These are phyloP conservation scores for Trichophyton simii DNA, from an alignment of 2,329 filamentous ascomycete genomes.

Conservation along the genomic window DNA sequence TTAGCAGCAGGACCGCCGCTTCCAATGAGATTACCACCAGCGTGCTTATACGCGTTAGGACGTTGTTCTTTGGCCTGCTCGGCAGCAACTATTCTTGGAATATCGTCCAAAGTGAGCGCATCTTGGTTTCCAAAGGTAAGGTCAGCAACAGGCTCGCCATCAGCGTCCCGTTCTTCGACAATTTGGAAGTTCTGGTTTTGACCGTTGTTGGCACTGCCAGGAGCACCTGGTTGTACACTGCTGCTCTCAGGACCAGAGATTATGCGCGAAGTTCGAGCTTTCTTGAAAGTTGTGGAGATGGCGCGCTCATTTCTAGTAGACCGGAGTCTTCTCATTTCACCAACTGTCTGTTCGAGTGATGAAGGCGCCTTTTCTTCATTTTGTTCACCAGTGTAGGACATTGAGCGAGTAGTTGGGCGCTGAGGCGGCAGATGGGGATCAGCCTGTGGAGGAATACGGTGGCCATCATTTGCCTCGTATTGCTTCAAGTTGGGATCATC, in stretches of 20 bases:
- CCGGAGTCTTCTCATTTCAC: constrained; percentile 80
- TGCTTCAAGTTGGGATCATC: constrained; percentile 58
- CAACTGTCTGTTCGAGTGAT: constrained; percentile 88
- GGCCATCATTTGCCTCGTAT: constrained; percentile 55
- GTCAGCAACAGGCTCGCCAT: constrained; percentile 58
- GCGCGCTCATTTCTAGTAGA: constrained; percentile 92
- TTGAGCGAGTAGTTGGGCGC: constrained; percentile 57
- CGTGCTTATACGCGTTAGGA: constrained; percentile 64
- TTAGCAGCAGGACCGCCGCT: constrained; percentile 49
- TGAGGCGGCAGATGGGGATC: constrained; percentile 41
- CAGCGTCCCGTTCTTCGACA: constrained; percentile 61
- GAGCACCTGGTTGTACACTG: constrained; percentile 53
- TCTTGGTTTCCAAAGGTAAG: constrained; percentile 83
- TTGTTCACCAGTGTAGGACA: constrained; percentile 55
- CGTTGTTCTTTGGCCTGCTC: constrained; percentile 88
- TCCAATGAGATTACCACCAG: constrained; percentile 55
- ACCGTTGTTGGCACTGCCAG: constrained; percentile 32
- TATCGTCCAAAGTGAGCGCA: constrained; percentile 87
- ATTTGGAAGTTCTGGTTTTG: constrained; percentile 57
- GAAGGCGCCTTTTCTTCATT: constrained; percentile 53
- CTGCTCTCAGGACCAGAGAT: constrained; percentile 73
- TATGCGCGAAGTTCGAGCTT: constrained; percentile 78
- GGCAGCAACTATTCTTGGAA: constrained; percentile 86
- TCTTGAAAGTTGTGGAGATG: constrained; percentile 81
- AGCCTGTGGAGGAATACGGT: constrained; percentile 39